Conservation (phyloP, 495 filamentous ascomycete species). For the Extremus antarcticus region DNA sequence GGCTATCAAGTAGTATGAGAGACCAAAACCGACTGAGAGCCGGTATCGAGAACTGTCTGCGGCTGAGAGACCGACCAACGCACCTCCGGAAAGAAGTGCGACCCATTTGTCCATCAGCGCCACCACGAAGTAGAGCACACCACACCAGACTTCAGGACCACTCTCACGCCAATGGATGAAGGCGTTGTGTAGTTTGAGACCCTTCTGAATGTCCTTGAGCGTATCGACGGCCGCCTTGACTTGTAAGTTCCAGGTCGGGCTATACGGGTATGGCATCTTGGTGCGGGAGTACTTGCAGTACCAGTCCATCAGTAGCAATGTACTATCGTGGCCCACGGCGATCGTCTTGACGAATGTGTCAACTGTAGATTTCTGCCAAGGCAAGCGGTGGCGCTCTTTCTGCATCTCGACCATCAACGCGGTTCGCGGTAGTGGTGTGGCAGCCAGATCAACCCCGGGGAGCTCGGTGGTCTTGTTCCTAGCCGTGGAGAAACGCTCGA, state of each 20-base stretch:
- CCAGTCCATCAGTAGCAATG: constrained; percentile 51
- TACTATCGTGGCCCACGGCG: constrained; percentile 43
- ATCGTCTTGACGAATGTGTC: constrained; percentile 40
- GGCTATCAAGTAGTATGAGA: constrained; percentile 50
- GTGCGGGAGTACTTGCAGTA: constrained; percentile 44
- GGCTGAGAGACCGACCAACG: constrained; percentile 35
- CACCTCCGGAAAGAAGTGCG: constrained; percentile 38
- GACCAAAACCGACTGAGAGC: constrained; percentile 45
- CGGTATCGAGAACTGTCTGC: constrained; percentile 34
- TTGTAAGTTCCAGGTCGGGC: constrained; percentile 51
- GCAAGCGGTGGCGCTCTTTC: constrained; percentile 34
- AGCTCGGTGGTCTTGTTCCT: not conserved
- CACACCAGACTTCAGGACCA: constrained; percentile 44
- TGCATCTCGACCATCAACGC: constrained; percentile 37
- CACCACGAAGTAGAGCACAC: constrained; percentile 47
- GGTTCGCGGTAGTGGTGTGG: constrained; percentile 29
- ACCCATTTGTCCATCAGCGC: constrained; percentile 52
- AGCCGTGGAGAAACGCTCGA: not conserved
- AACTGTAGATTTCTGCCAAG: constrained; percentile 34
- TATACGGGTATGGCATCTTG: constrained; percentile 44
- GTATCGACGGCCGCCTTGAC: constrained; percentile 46
- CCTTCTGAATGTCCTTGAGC: constrained; percentile 46
- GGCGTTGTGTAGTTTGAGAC: constrained; percentile 47
- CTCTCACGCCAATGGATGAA: constrained; percentile 53
- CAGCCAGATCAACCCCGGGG: constrained; percentile 13